Evolutionary conservation across 148 eudicot species (phyloP).

Genomic region (Rhododendron vialii): DNA sequence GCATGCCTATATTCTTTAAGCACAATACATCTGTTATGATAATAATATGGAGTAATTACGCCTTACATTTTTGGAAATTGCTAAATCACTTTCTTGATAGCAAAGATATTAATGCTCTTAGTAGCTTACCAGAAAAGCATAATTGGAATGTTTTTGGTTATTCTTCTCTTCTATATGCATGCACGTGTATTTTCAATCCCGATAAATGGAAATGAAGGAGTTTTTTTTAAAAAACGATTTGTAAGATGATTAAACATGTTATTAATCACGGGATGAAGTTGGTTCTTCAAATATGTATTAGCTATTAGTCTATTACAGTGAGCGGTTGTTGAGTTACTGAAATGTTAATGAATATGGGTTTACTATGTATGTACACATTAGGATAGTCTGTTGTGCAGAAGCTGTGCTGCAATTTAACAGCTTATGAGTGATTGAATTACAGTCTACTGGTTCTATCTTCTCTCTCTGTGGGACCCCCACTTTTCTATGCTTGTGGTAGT

Average conservation of each 20-base stretch:
- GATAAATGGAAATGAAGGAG: not conserved
- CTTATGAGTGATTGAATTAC: not conserved
- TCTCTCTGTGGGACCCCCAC: not conserved
- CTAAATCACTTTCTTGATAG: not conserved
- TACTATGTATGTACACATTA: not conserved
- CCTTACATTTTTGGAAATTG: not conserved
- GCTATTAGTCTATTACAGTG: not conserved
- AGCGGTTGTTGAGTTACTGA: not conserved
- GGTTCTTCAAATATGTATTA: not conserved
- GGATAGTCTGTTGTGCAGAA: not conserved
- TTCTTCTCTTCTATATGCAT: not conserved
- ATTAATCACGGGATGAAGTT: not conserved
- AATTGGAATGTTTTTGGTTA: not conserved
- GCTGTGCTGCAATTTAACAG: constrained; percentile 3
- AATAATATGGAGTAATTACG: not conserved
- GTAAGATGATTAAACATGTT: not conserved
- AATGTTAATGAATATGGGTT: not conserved
- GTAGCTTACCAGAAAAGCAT: not conserved
- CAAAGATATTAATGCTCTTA: not conserved
- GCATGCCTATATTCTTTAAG: not conserved
- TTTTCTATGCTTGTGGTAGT: not conserved
- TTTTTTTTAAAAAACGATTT: not conserved
- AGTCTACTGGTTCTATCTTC: not conserved
- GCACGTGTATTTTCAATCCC: not conserved
- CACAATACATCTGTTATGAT: not conserved